Conservation (phyloP, 1,139 yeast genomes). For the Hyphopichia khmerensis region DNA sequence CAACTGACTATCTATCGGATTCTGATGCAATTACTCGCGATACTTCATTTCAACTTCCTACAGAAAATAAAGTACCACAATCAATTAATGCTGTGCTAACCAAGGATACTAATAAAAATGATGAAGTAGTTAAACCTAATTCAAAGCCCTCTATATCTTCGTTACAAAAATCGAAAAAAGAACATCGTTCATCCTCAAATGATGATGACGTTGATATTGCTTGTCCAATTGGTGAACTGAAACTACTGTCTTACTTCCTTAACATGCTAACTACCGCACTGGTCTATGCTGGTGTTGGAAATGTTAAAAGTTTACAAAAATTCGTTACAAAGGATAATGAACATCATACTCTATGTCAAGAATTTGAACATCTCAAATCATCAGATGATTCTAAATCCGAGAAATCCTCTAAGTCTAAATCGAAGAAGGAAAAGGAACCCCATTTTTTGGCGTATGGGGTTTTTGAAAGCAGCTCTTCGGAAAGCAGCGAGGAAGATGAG, state of each 20-base stretch:
- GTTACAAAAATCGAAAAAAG: neutral
- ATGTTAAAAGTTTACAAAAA: neutral
- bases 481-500: conserved; percentile 6
- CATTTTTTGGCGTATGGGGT: conserved; percentile 3
- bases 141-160: neutral
- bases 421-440: neutral
- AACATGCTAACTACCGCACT: conserved; percentile 53
- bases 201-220: conserved; percentile 26
- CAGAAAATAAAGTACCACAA: neutral
- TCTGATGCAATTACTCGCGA: neutral
- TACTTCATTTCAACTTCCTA: neutral
- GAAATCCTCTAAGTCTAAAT: neutral
- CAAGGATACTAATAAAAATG: neutral
- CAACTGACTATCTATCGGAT: neutral
- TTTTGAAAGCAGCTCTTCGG: conserved; percentile 4
- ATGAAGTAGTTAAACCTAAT: too few relatives aligned
- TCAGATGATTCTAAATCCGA: neutral
- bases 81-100: too few relatives aligned
- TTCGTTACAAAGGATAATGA: conserved; percentile 9
- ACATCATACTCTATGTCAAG: neutral
- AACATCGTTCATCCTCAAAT: neutral
- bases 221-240: conserved; percentile 15
- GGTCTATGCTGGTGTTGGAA: conserved; percentile 47
- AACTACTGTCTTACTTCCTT: conserved; percentile 30
- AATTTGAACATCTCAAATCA: neutral